phyloP scores from a whole-genome alignment of 306 rosid genomes.

The Cicer arietinum region DNA sequence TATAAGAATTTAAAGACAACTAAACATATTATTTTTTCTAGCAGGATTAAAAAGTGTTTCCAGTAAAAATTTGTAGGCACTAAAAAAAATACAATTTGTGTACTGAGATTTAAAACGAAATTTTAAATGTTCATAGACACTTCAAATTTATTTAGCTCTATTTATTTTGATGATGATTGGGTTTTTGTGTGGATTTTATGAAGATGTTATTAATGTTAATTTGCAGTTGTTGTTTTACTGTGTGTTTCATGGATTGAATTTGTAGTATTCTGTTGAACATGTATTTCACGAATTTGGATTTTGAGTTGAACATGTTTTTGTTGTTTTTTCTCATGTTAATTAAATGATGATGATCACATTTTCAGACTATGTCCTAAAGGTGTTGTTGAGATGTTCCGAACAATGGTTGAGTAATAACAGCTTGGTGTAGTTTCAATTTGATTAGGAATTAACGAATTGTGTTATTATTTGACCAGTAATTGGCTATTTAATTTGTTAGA shows the following conservation, averaged over 20 bases:
- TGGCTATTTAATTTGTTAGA: neutral
- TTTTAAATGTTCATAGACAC: no score
- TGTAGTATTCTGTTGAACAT: neutral
- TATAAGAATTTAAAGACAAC: no score
- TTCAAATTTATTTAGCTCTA: no score
- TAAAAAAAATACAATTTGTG: no score
- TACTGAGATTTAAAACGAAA: no score
- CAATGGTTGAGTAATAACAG: conserved; percentile 33
- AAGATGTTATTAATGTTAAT: neutral
- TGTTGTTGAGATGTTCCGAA: conserved; percentile 8
- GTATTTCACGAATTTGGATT: neutral
- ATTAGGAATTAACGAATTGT: neutral
- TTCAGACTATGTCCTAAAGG: neutral
- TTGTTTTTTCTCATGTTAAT: neutral
- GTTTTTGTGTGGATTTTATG: neutral
- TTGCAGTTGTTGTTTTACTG: no score
- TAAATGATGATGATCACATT: conserved; percentile 7
- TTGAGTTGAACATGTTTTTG: neutral
- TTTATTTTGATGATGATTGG: neutral
- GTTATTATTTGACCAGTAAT: neutral
- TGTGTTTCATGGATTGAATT: neutral
- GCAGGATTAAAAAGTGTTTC: no score
- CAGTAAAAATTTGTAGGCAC: no score
- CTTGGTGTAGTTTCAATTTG: conserved; percentile 42
- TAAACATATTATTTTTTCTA: no score